Evolutionary conservation across 2,329 filamentous ascomycete species (phyloP), one percentile per base, ranked within the genome.

Genomic region (Diplodia seriata): DNA sequence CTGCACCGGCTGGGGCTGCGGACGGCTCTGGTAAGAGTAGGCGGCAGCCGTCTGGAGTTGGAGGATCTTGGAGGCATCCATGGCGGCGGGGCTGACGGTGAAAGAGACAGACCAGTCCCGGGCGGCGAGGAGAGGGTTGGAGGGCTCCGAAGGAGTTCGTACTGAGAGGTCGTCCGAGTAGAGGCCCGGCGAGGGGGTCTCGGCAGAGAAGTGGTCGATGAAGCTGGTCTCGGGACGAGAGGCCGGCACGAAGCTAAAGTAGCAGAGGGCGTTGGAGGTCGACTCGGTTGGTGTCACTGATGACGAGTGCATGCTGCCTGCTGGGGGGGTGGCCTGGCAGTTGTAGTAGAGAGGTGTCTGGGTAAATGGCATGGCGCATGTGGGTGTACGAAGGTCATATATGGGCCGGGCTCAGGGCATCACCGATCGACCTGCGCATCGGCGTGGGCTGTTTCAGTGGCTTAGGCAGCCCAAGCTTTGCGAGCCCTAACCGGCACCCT

Each of bases 31-130:
- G 54, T 43, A 49, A 26, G 70, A 31, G 67, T 80, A 73, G 51
- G 78, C 76, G 55, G 78, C 78, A 14, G 72, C 59, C 15, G 78
- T 79, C 68, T 80, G 79, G 12, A 80, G 72, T 71, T 80, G 78
- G 64, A 80, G 73, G 33, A 80, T 63, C 64, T 76, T 76, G 66
- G 77, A 77, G 43, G 76, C 73, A 55, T 78, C 75, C 73, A 74
- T 73, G 64, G 36, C 68, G 15, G 68, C 23, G n/a, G 26, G 29
- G 59, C 14, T 55, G 49, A 47, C 23, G 63, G 9, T n/a, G 29
- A 47, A 20, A 12, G 26, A 63, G 66, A 40, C 47, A 8, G 57
- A 57, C 6, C 72, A 68, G 20, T 62, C 51, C 53, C 77, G 73
- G 40, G 70, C 72, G 66, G 78, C 78, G 69, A 80, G 72, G 14